Evolutionary conservation across 2,329 filamentous ascomycete species (phyloP).

Genomic region (Venturia asperata): DNA sequence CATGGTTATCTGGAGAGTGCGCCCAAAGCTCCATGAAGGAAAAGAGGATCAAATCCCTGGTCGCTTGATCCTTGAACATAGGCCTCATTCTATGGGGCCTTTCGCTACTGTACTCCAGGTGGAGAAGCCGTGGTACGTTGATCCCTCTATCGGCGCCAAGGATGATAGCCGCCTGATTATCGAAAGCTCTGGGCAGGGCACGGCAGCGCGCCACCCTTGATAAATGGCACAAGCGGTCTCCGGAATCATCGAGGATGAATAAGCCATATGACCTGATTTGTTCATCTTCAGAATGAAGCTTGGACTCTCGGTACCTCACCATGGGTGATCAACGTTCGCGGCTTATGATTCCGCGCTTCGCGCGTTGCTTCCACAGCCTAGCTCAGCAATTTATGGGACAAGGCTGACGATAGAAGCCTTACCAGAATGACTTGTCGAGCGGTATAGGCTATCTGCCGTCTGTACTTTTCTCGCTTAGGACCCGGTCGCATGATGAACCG

Average conservation of each 20-base stretch:
- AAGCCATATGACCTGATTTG: background rate
- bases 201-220: background rate
- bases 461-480: background rate
- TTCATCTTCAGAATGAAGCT: background rate
- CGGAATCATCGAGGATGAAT: background rate
- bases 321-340: background rate
- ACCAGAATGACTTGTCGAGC: background rate
- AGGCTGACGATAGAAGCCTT: background rate
- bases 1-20: background rate
- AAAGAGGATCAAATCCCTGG: background rate
- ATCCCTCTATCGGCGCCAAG: background rate
- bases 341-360: background rate
- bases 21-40: background rate
- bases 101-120: background rate
- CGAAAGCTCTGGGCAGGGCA: background rate
- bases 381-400: background rate
- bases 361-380: background rate
- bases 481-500: background rate
- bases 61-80: background rate
- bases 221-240: background rate
- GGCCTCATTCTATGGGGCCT: background rate
- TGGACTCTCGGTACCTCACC: background rate
- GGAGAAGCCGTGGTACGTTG: background rate
- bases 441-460: background rate
- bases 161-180: background rate